Evolutionary conservation across 805 yeast genomes (phyloP), one percentile per base, ranked within the genome.

Genomic region (Pichia pseudocactophila): DNA sequence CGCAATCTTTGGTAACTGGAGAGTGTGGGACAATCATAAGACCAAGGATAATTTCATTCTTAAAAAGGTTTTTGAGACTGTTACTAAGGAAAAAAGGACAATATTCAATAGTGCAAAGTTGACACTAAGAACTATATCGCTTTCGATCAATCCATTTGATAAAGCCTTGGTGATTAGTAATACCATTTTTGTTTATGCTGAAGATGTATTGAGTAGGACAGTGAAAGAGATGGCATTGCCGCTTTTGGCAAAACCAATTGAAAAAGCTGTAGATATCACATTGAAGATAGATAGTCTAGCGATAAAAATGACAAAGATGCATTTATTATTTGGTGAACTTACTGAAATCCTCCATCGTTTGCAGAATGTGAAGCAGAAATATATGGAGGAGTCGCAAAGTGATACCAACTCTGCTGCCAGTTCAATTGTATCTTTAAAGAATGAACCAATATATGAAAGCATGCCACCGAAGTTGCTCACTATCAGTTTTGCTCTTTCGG

Each of bases 1-100:
- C 19, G 63, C 69, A 3, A 68, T 78, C 1, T 87, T 88, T 52
- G 67, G 79, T 0, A 66, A 71, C 12, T 92, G 97, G 97, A 75
- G 97, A 66, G 77, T 78, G 45, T 89, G 97, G 97, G 98, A 90
- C 52, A 80, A 83, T 35, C 69, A 78, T 27, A 75, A 76, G 51
- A 71, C 78, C 18, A 71, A 71, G n/a, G 64, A 72, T 31, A 71
- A 79, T 40, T 74, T 68, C 42, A 66, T 83, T 19, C 77, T 82
- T 51, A 59, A 61, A 27, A 65, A 64, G 47, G 69, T 76, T 2
- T 81, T 81, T 52, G 55, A 56, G n/a, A 53, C 53, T 7, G 52
- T 55, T n/a, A 37, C 40, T 22, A 34, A 52, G 20, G 27, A 44
- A 28, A 15, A 43, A n/a, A n/a, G 12, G 1, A 19, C 32, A 1